Conservation (phyloP, 192 early-diverging fungal species). For the Linnemannia hyalina region DNA sequence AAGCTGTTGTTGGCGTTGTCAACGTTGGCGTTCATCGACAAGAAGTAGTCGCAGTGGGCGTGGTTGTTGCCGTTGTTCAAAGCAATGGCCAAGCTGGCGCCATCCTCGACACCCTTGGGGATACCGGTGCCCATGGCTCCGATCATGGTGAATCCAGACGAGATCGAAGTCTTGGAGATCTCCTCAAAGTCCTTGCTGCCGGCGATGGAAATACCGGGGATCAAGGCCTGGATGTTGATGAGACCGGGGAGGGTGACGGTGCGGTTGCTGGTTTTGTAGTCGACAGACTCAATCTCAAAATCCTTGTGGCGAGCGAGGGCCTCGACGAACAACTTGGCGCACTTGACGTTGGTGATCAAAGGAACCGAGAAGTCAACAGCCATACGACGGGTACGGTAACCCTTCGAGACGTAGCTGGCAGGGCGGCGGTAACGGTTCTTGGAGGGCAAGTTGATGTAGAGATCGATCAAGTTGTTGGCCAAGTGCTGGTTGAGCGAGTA, state of each 20-base stretch:
- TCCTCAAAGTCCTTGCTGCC: conserved; percentile 68
- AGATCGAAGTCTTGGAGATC: conserved; percentile 80
- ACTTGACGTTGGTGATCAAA: conserved; percentile 99
- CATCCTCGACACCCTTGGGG: conserved; percentile 67
- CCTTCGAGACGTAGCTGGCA: conserved; percentile 93
- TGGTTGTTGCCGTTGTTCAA: conserved; percentile 59
- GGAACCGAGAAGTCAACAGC: conserved; percentile 98
- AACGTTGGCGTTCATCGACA: conserved; percentile 76
- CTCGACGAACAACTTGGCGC: conserved; percentile 98
- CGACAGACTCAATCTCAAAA: conserved; percentile 84
- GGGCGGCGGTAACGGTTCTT: conserved; percentile 97
- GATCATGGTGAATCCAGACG: conserved; percentile 89
- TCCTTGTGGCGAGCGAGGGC: conserved; percentile 83
- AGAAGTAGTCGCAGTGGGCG: conserved; percentile 80
- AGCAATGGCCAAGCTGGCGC: conserved; percentile 66
- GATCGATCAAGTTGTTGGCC: conserved; percentile 95
- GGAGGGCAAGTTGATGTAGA: conserved; percentile 99
- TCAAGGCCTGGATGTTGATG: conserved; percentile 82
- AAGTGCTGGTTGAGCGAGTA: conserved; percentile 96
- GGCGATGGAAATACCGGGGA: conserved; percentile 65
- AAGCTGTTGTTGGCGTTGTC: conserved; percentile 69
- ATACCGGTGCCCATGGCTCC: conserved; percentile 71
- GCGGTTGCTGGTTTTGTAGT: conserved; percentile 92
- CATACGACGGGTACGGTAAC: conserved; percentile 96
- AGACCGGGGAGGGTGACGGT: conserved; percentile 89